Evolutionary conservation across 129 eudicot species (phyloP), one percentile per base, ranked within the genome.

Genomic region (Smallanthus sonchifolius): DNA sequence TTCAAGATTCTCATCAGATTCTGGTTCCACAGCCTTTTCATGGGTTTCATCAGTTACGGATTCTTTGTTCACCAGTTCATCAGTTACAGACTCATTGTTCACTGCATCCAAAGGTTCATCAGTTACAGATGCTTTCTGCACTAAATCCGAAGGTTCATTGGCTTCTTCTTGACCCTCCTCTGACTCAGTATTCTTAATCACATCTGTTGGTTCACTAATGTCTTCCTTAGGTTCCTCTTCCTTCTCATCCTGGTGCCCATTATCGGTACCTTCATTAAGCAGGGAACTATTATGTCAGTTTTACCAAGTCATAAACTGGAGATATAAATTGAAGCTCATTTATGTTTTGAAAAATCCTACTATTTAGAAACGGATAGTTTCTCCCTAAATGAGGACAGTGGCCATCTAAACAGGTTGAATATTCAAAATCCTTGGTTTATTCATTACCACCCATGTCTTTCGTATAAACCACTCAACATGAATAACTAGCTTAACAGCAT

Each of bases 181-280:
- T 1, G 52, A 39, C 62, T 65, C 75, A 0, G 39, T 69, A 65
- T 52, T 67, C 51, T 66, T 59, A 55, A 72, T 76, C 14, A 34
- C 82, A 43, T 51, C 13, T 47, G 74, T 48, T 63, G 75, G 60
- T 67, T 55, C 88, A 55, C 36, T n/a, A 7, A 34, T 52, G 66
- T 75, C 84, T 65, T 80, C 84, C 60, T 71, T 67, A 7, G 80
- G 80, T 42, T 67, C 88, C 42, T 86, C 83, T 59, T 10, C 75
- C 24, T 19, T 81, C 72, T 77, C 86, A 62, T 67, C 82, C 15
- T 77, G 74, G 80, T 82, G 77, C 61, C 97, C 89, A 62, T 86
- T 91, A 75, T 77, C 84, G 0, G 72, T 68, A 57, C 68, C 83
- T 77, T 81, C 67, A n/a, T n/a, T n/a, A n/a, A n/a, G n/a, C n/a